Percentiles rank a stretch among this genome's conserved stretches.
Conservation (phyloP, 495 filamentous ascomycete genomes). For the Podospora didyma region DNA sequence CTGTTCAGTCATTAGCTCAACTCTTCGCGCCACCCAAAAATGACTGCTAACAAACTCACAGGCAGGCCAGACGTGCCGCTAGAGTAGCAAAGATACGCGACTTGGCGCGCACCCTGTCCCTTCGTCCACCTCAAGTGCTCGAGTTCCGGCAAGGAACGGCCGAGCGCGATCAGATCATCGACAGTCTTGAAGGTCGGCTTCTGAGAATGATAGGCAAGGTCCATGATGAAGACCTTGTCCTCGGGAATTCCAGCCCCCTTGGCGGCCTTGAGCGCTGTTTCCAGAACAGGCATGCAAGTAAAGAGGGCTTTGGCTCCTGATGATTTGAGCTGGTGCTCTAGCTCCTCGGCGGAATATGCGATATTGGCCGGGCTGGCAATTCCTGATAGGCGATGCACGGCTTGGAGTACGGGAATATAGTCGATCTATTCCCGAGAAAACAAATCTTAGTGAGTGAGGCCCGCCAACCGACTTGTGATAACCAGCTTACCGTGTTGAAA, state of each 20-base stretch:
- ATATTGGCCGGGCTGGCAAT: constrained; percentile 80
- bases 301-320: constrained; percentile 74
- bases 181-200: constrained; percentile 63
- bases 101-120: constrained; percentile 71
- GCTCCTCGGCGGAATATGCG: constrained; percentile 68
- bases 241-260: constrained; percentile 63
- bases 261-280: constrained; percentile 66
- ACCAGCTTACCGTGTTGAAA: constrained; percentile 66
- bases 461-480: neutral
- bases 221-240: constrained; percentile 70
- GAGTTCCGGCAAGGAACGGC: constrained; percentile 56
- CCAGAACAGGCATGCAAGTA: constrained; percentile 72
- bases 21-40: neutral
- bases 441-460: neutral
- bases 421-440: constrained; percentile 60
- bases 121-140: constrained; percentile 65
- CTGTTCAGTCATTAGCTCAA: constrained; percentile 37
- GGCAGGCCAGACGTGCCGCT: constrained; percentile 86
- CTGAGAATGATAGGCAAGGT: constrained; percentile 55
- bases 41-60: constrained; percentile 39
- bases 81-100: constrained; percentile 85
- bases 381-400: constrained; percentile 70
- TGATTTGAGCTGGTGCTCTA: constrained; percentile 74
- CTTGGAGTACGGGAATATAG: constrained; percentile 70
- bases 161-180: constrained; percentile 61